Evolutionary conservation across 169 alveolate genomes (phyloP), one percentile per base, ranked within the genome.

Genomic region (Amoebophrya sp.): DNA sequence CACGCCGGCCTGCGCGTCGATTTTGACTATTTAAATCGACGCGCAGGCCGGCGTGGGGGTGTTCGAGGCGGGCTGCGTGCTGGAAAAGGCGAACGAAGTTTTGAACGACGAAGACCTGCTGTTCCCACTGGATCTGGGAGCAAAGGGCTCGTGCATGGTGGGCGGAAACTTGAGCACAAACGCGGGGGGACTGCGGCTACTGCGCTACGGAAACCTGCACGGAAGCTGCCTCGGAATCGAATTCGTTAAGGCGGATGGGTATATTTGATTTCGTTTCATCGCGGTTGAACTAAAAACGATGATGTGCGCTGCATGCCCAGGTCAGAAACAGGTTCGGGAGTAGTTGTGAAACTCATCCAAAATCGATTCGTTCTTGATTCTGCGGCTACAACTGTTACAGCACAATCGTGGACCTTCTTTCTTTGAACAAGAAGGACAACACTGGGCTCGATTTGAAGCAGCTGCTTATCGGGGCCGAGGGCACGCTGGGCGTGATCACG

Each of bases 81-180:
- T 91, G 23, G 91, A 87, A 29, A 15, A 78, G 18, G 34, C 88
- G n/a, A 39, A 91, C 88, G 40, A 1, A 2, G 26, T 0, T 0
- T 29, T 78, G 58, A 38, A 48, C 20, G 42, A 29, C 20, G 29
- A 34, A 15, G 89, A 15, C 10, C 26, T 29, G 1, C 89, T 70
- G 38, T 70, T 69, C 78, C 97, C 98, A 69, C 69, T 95, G 39
- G 98, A 96, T 92, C 88, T 96, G 18, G 98, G 96, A 38, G 96
- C 97, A 10, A 96, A 95, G 91, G 97, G 97, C 31, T 89, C 94
- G n/a, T 96, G 98, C 90, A 87, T 91, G 31, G 90, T 96, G 26
- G 98, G 98, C 16, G 98, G 98, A n/a, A 95, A 95, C 89, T 88
- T 95, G 20, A 93, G 96, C 1, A 96, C 98, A 0, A 94, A 95